Percentiles rank a stretch among this genome's conserved stretches.
Conservation (phyloP, 2,329 filamentous ascomycete species). For the Ustilaginoidea virens region DNA sequence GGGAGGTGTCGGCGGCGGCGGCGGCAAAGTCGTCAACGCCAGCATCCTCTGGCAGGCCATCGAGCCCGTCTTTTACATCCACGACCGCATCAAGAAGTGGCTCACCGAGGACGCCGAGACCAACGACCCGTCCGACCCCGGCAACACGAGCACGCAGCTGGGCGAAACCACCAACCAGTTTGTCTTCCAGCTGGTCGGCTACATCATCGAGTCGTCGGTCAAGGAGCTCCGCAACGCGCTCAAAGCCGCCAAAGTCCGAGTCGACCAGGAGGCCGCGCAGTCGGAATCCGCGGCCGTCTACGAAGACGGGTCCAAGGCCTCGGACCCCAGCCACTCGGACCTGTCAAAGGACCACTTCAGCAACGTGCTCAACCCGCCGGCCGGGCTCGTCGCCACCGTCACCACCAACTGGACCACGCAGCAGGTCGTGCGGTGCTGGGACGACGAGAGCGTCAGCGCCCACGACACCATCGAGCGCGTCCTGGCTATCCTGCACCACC, state of each 20-base stretch:
- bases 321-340: constrained; percentile 62
- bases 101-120: constrained; percentile 55
- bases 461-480: constrained; percentile 66
- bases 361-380: constrained; percentile 37
- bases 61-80: constrained; percentile 57
- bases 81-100: constrained; percentile 16
- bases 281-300: constrained; percentile 41
- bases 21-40: constrained; percentile 6
- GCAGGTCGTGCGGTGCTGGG: constrained; percentile 37
- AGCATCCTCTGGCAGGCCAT: constrained; percentile 66
- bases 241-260: constrained; percentile 22
- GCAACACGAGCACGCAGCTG: constrained; percentile 9
- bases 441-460: constrained; percentile 50
- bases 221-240: constrained; percentile 63
- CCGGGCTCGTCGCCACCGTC: constrained; percentile 13
- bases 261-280: constrained; percentile 25
- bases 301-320: constrained; percentile 55
- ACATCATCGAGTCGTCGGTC: constrained; percentile 79
- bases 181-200: constrained; percentile 70
- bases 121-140: constrained; percentile 7
- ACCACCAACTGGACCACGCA: constrained; percentile 15
- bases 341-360: constrained; percentile 70
- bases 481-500: constrained; percentile 69
- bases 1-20: neutral
- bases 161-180: constrained; percentile 77